Base-by-base conservation (phyloP, 208 protist species). In the Trypanosoma grayi region DNA sequence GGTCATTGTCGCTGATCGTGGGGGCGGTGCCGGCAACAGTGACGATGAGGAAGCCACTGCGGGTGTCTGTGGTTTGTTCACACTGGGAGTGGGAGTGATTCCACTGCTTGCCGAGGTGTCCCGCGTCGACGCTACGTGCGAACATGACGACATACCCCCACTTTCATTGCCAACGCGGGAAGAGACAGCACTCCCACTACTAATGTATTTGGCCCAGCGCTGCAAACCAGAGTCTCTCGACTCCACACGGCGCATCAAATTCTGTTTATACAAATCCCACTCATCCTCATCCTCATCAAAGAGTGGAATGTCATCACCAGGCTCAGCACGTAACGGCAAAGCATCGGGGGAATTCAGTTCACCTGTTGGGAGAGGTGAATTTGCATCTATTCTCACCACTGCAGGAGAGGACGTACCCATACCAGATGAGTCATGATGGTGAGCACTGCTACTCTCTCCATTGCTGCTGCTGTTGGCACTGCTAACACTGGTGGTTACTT, bases 211-310 rank as follows among this genome's bases (percentile, higher is more conserved):
- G 9, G 28, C 22, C 56, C 56, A 57, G 13, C 36, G 55, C 24
- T 52, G 46, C 18, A 54, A 57, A 9, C 10, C 30, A 4, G 3
- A 10, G 13, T 16, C 18, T 8, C 25, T 5, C 25, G 13, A 22
- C 16, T 58, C 39, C 16, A 52, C 43, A 10, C 58, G 24, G 24
- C 43, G 56, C 4, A 59, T 24, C 25, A 65, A 47, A 28, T 40
- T 52, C 14, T 61, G 18, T 22, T 85, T 84, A 56, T 77, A 82
- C 27, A 55, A 25, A 25, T 87, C 81, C 77, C 77, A 90, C 44
- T 89, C 81, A 8, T 87, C 79, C 27, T 88, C 81, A 20, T 71
- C 70, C 3, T 81, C 79, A 2, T 70, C 57, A 52, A 68, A 60
- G 13, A 71, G 37, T 34, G 67, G 58, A 52, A 47, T 14, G 25